A percentile compares a stretch with the other conserved stretches of the same genome.
These are phyloP conservation scores for Colletotrichum lindemuthianum DNA, from an alignment of 2,329 filamentous ascomycete species.

Conservation along the genomic window DNA sequence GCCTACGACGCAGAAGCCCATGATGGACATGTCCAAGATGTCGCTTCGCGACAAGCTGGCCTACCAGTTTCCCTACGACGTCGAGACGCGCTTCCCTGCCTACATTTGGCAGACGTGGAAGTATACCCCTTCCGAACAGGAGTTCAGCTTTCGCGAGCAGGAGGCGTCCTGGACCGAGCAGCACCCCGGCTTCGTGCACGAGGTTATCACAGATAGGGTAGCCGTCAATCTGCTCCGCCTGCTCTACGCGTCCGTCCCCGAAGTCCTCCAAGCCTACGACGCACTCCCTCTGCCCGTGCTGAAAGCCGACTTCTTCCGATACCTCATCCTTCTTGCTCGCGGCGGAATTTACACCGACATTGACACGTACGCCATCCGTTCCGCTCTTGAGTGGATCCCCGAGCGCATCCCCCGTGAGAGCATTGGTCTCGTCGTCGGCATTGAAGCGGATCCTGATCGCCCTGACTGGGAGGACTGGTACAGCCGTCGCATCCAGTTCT, in stretches of 20 bases:
- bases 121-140: constrained; percentile 77
- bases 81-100: constrained; percentile 88
- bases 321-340: constrained; percentile 71
- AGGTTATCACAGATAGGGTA: constrained; percentile 93
- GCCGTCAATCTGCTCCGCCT: constrained; percentile 84
- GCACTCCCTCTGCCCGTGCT: constrained; percentile 78
- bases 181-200: constrained; percentile 93
- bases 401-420: constrained; percentile 77
- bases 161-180: constrained; percentile 90
- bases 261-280: constrained; percentile 80
- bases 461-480: constrained; percentile 96
- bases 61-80: constrained; percentile 94
- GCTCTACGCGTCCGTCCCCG: constrained; percentile 84
- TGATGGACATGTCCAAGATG: constrained; percentile 77
- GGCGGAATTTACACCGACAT: constrained; percentile 86
- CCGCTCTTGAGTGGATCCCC: constrained; percentile 89
- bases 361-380: constrained; percentile 86
- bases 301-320: constrained; percentile 83
- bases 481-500: constrained; percentile 95
- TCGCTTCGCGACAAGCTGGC: constrained; percentile 83
- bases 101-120: constrained; percentile 99
- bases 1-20: constrained; percentile 66
- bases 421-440: constrained; percentile 89
- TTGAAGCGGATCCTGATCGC: constrained; percentile 95
- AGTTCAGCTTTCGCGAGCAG: constrained; percentile 83